Base-by-base conservation (phyloP, 441 rosid species). In the Corymbia citriodora region DNA sequence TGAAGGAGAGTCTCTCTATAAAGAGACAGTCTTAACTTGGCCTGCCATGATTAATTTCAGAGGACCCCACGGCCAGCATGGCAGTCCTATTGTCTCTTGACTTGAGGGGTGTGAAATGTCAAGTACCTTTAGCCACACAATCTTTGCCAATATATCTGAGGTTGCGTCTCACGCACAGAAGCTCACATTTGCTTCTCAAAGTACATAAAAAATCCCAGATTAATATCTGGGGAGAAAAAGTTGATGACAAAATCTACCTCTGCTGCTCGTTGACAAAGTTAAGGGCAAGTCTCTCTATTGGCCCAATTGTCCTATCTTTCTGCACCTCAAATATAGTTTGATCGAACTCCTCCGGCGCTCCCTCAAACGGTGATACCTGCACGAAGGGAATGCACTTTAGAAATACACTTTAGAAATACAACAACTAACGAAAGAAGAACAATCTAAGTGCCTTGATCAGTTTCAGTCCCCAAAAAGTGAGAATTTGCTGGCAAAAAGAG, bases 291-390 rank as follows among this genome's bases (percentile, higher is more conserved):
- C 92, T 92, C 91, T 97, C 98, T 9, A 91, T 92, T 53, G 94
- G 88, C 17, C 99, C 97, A 6, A 96, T 94, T 68, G 96, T 94
- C 92, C 98, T 91, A 92, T 95, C 96, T 90, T 86, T 94, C 81
- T 49, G 93, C 53, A 96, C 96, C 0, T 93, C 89, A 93, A 97
- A 96, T 94, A 98, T 97, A 79, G 99, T 95, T 93, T 94, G 97
- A 92, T 97, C 99, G 83, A 98, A 98, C 93, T 97, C 99, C 92
- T 97, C 99, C 1, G 97, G 98, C 4, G 99, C 99, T 90, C 92
- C 97, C 92, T 96, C 96, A 90, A 88, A 94, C 29, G 98, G 99
- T 91, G 99, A 97, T 94, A 96, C 82, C 99, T 98, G 92, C 54
- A 89, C 79, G 61, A 59, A 87, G 31, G 27, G 49, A 87, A 52